A percentile compares a stretch with the other conserved stretches of the same genome.
Evolutionary conservation across 176 grass and related monocot genomes (phyloP).

Genomic region (Panicum miliaceum): DNA sequence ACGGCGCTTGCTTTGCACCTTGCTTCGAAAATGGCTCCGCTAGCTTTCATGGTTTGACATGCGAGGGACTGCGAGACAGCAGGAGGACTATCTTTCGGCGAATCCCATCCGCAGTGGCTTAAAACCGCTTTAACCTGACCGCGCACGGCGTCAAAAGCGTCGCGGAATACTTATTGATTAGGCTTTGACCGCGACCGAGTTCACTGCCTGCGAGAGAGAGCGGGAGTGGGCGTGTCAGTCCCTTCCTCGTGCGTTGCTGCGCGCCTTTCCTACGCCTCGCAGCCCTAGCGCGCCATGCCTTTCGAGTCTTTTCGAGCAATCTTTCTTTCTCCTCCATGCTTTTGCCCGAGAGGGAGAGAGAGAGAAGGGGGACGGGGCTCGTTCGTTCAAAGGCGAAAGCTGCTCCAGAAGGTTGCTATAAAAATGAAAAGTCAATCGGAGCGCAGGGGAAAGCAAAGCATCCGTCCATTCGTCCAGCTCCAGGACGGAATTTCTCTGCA

Average conservation of each 20-base stretch:
- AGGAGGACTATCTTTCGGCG: conserved; percentile 36
- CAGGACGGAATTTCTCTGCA: neutral
- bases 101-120: conserved; percentile 44
- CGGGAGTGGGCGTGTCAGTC: conserved; percentile 28
- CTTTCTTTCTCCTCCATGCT: conserved; percentile 3
- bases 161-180: conserved; percentile 32
- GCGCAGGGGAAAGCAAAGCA: neutral
- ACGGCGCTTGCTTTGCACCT: neutral
- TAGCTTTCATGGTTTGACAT: conserved; percentile 17
- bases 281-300: conserved; percentile 1
- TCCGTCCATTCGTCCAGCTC: neutral
- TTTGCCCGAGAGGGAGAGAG: neutral
- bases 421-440: conserved; percentile 52
- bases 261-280: conserved; percentile 39
- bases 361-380: neutral
- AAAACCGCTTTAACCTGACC: conserved; percentile 50
- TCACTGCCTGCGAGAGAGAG: neutral
- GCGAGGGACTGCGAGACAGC: neutral
- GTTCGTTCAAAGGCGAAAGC: conserved; percentile 49
- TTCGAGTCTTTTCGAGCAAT: conserved; percentile 57
- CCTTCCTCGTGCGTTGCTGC: conserved; percentile 42
- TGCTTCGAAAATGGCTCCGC: neutral
- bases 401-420: conserved; percentile 31
- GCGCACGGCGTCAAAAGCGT: conserved; percentile 45
- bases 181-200: conserved; percentile 38